Percentiles rank a stretch among this genome's conserved stretches.
phyloP scores from a whole-genome alignment of 257 asterid species.

The Nicotiana attenuata region DNA sequence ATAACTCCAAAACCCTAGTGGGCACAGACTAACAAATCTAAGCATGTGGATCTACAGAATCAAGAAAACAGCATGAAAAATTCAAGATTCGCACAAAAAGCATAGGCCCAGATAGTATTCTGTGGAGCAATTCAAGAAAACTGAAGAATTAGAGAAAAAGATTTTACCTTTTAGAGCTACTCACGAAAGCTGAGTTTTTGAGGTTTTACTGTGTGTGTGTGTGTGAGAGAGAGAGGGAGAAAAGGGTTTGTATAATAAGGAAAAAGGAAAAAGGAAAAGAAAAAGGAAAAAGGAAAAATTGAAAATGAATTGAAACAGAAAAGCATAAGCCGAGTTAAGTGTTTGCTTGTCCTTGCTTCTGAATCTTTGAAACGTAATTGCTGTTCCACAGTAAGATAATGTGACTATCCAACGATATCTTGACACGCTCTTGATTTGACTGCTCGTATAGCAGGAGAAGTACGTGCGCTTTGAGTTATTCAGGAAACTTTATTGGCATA shows the following conservation, averaged over 20 bases:
- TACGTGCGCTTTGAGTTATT: not conserved
- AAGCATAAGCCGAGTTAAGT: conserved; percentile 8
- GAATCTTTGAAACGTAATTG: not conserved
- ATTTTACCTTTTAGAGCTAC: conserved; percentile 1
- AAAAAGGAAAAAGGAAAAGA: not conserved
- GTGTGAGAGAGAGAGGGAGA: conserved; percentile 15
- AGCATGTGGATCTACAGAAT: not conserved
- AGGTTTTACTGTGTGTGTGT: not conserved
- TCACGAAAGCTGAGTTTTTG: not conserved
- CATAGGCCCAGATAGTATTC: conserved; percentile 1
- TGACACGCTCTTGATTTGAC: not conserved
- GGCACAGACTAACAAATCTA: conserved; percentile 21
- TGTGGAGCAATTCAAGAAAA: not conserved
- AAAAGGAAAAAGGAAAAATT: not conserved
- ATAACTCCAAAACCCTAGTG: conserved; percentile 34
- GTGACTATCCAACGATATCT: not conserved
- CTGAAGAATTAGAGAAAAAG: not conserved
- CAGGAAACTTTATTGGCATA: not conserved
- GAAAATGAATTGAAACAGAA: conserved; percentile 6
- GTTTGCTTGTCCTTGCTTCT: conserved; percentile 9
- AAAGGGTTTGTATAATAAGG: conserved; percentile 2
- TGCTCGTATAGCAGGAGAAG: not conserved
- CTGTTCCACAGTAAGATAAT: not conserved
- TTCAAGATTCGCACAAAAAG: not conserved
- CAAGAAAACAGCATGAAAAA: conserved; percentile 16